Evolutionary conservation across 306 rosid species (phyloP).

Genomic region (Canavalia gladiata): DNA sequence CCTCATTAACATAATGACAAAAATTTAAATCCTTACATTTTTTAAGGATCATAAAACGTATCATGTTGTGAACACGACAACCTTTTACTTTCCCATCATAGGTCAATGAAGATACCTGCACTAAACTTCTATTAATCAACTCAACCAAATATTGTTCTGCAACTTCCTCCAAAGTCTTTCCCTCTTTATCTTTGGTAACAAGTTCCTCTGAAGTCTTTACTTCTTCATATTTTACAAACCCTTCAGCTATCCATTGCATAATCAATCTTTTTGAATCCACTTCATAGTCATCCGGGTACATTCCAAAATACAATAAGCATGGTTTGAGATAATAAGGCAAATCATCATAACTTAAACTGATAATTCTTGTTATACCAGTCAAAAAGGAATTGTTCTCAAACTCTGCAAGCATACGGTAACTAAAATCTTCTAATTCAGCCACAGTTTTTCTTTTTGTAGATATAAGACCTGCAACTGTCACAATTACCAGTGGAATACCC

Average conservation of each 20-base stretch:
- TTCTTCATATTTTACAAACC: background rate
- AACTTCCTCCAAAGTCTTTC: background rate
- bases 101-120: background rate
- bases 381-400: background rate
- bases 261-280: background rate
- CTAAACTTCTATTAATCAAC: background rate
- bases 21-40: background rate
- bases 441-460: fast-evolving
- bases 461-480: background rate
- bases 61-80: constrained; percentile 13
- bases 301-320: constrained; percentile 17
- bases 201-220: background rate
- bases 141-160: background rate
- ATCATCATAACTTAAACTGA: background rate
- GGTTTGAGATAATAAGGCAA: background rate
- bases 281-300: background rate
- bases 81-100: background rate
- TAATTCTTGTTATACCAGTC: background rate
- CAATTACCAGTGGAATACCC: background rate
- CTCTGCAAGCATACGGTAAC: background rate
- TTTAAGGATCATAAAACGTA: background rate
- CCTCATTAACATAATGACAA: background rate
- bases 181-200: background rate
- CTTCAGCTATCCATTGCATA: constrained; percentile 31
- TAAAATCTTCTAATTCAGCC: background rate